Evolutionary conservation across 2,329 filamentous ascomycete species (phyloP).

Genomic region (Didymella pinodella): DNA sequence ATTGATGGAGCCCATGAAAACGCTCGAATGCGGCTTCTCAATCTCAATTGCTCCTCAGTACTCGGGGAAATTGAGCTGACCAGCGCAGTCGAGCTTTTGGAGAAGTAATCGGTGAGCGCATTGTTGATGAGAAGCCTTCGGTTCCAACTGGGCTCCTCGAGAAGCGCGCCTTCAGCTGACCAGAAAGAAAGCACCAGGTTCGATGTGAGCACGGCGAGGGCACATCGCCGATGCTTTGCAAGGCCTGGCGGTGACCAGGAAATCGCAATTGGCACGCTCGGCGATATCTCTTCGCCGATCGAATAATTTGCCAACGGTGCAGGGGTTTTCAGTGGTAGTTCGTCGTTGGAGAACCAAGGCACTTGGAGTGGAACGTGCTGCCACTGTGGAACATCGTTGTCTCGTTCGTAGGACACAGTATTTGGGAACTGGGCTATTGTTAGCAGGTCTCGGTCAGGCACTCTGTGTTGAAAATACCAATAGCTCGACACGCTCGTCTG

Average conservation of each 20-base stretch:
- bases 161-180: constrained; percentile 56
- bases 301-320: constrained; percentile 60
- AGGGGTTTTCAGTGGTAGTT: constrained; percentile 57
- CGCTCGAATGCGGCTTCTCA: constrained; percentile 51
- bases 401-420: constrained; percentile 37
- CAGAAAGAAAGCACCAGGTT: constrained; percentile 66
- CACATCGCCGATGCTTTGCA: constrained; percentile 61
- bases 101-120: constrained; percentile 53
- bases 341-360: constrained; percentile 61
- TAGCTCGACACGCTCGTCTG: constrained; percentile 63
- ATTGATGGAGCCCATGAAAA: constrained; percentile 53
- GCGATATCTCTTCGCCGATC: constrained; percentile 66
- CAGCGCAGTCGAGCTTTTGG: constrained; percentile 17
- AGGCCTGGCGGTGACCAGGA: constrained; percentile 66
- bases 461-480: constrained; percentile 49
- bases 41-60: constrained; percentile 46
- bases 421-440: constrained; percentile 44
- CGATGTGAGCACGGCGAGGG: constrained; percentile 64
- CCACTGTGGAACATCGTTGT: constrained; percentile 46
- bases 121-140: constrained; percentile 63
- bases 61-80: constrained; percentile 25
- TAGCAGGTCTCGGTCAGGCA: neutral
- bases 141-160: constrained; percentile 58
- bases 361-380: constrained; percentile 54
- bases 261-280: constrained; percentile 58